Evolutionary conservation across 2,329 filamentous ascomycete species (phyloP).

Genomic region (Colletotrichum trifolii): DNA sequence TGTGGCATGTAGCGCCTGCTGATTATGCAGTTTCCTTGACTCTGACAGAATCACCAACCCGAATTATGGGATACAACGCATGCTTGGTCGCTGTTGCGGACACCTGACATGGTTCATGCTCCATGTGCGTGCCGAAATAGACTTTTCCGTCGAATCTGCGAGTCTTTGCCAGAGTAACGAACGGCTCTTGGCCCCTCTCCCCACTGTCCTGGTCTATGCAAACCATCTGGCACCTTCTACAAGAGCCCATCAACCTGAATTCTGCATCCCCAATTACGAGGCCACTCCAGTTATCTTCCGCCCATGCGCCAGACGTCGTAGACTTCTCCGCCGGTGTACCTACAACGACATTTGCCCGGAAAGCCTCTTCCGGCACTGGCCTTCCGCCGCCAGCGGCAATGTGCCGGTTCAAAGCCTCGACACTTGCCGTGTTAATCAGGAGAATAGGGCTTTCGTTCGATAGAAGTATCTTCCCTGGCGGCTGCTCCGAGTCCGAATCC

Average conservation of each 20-base stretch:
- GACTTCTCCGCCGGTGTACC: conserved; percentile 48
- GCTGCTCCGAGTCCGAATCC: conserved; percentile 65
- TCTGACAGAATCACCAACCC: conserved; percentile 59
- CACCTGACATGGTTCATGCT: conserved; percentile 50
- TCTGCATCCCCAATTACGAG: conserved; percentile 72
- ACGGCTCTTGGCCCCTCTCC: conserved; percentile 83
- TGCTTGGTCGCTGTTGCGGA: conserved; percentile 36
- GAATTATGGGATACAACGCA: conserved; percentile 53
- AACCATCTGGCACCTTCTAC: conserved; percentile 94
- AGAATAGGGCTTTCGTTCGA: conserved; percentile 96
- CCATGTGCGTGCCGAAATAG: conserved; percentile 88
- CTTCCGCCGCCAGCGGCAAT: conserved; percentile 74
- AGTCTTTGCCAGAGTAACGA: conserved; percentile 88
- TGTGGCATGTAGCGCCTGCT: no score
- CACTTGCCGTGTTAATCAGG: conserved; percentile 81
- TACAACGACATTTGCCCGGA: conserved; percentile 89
- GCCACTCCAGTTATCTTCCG: conserved; percentile 81
- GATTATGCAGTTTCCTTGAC: conserved; percentile 34
- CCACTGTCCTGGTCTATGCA: conserved; percentile 90
- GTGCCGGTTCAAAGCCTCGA: conserved; percentile 79
- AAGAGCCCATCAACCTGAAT: conserved; percentile 83
- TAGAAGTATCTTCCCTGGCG: conserved; percentile 72
- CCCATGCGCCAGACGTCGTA: conserved; percentile 66
- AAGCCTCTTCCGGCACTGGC: conserved; percentile 77
- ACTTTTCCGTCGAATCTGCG: conserved; percentile 85